phyloP scores from a whole-genome alignment of 1,284 basidiomycete genomes.

The Trametes sp. region DNA sequence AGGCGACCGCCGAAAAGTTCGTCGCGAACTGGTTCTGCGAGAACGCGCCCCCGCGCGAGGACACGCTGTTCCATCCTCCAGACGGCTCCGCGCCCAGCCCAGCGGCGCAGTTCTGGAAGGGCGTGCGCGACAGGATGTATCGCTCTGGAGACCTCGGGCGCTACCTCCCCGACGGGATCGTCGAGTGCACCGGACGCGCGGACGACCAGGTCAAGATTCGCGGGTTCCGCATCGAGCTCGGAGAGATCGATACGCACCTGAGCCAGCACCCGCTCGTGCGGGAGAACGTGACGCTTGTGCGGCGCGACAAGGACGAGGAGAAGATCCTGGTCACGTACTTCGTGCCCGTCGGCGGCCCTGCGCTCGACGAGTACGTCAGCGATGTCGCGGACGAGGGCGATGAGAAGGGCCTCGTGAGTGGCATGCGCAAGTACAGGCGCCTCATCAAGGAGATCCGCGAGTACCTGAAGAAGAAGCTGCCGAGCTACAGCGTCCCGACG shows the following conservation, averaged over 20 bases:
- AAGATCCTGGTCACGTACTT: conserved; percentile 99
- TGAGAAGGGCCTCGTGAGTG: conserved; percentile 67
- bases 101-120: conserved; percentile 89
- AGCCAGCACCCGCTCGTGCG: conserved; percentile 93
- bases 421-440: conserved; percentile 83
- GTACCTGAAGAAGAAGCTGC: conserved; percentile 97
- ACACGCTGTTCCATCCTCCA: conserved; percentile 73
- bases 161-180: conserved; percentile 92
- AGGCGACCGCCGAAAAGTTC: conserved; percentile 91
- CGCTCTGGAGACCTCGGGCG: conserved; percentile 96
- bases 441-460: conserved; percentile 96
- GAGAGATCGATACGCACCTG: conserved; percentile 98
- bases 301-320: conserved; percentile 99
- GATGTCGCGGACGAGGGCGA: conserved; percentile 73
- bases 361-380: conserved; percentile 79
- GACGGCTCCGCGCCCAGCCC: conserved; percentile 64
- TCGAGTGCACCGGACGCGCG: conserved; percentile 97
- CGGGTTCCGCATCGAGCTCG: conserved; percentile 98
- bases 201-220: conserved; percentile 99
- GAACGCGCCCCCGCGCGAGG: conserved; percentile 59
- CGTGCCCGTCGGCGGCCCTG: conserved; percentile 85
- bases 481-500: conserved; percentile 91
- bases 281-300: conserved; percentile 97
- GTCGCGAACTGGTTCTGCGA: conserved; percentile 90
- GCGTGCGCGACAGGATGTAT: conserved; percentile 98